Evolutionary conservation across 495 filamentous ascomycete genomes (phyloP), one percentile per base, ranked within the genome.

Genomic region (Aspergillus mulundensis): DNA sequence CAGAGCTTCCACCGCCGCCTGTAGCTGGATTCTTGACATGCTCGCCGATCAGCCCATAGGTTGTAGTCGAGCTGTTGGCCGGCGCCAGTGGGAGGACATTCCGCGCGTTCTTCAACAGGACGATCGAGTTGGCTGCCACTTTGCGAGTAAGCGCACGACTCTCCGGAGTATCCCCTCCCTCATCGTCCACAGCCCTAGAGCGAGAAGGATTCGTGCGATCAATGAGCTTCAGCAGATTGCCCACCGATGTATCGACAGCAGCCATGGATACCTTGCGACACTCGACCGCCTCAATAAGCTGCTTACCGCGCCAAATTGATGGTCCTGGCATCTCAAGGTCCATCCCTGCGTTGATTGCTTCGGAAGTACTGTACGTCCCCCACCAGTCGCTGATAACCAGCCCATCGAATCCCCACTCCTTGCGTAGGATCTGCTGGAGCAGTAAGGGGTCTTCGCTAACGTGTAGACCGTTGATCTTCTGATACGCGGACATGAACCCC

Each of bases 381-480:
- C 72, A 70, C 84, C 84, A 88, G 61, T 89, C 86, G 21, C 74
- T 75, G 45, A 87, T 75, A 15, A 89, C 81, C 53, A 80, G 85
- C 2, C 86, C 86, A 39, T 85, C 73, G 63, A 86, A 88, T 0
- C 79, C 83, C 1, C 88, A 70, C 57, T 88, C 86, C 1, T 71
- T 72, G 58, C 88, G 87, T 5, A 88, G 67, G 2, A 88, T 58
- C 1, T 80, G 79, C 57, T 85, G 86, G 43, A 84, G 71, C 0
- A 74, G 67, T 41, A 85, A 79, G 5, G 32, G 32, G 12, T 36
- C 32, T 15, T 36, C 32, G 12, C 32, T 36, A 14, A 2, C 7
- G 32, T 36, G 32, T 14, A 36, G 5, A 2, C 32, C 32, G 12
- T 36, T 36, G 32, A 36, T 36, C 11, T 14, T 7, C 2, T 36